Evolutionary conservation across 129 eudicot species (phyloP), one percentile per base, ranked within the genome.

Genomic region (Flaveria ramosissima): DNA sequence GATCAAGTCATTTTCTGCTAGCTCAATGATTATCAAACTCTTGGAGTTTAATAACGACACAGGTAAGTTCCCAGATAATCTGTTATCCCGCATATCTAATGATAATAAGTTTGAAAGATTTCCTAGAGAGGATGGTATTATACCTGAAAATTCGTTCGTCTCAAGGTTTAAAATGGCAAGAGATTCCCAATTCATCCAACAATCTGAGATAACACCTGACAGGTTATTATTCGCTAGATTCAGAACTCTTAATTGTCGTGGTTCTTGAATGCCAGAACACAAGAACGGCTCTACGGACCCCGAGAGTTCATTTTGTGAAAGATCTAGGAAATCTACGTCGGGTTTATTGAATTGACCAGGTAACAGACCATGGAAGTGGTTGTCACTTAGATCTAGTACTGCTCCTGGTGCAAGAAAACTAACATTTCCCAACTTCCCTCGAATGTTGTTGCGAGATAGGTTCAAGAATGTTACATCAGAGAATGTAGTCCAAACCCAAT

Each of bases 151-250:
- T 4, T 45, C 30, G 23, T 85, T 85, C 4, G 55, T 17, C 4
- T 72, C 72, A 23, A 85, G 68, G 46, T 78, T 62, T 7, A 80
- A 60, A 48, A 45, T 9, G 9, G 3, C 7, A 43, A 78, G 71
- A 75, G 6, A 9, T 61, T 63, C 66, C 77, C 81, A 68, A 60
- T 61, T 79, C 65, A 2, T 75, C 77, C 20, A 77, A 36, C 63
- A 72, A 30, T 83, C 65, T 10, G 77, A 71, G 20, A 81, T 47
- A 60, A 57, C 84, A 19, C 84, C 77, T 15, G 81, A 75, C 55
- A 75, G 8, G 46, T 21, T 55, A 70, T 84, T 84, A 14, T 20
- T 24, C 8, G 68, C 87, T 1, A 84, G 70, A 71, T 79, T 73
- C 21, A 84, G 72, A 56, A 75, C 60, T 3, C 15, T 4, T 65